Conservation (phyloP, 257 asterid species). For the Ilex aquifolium region DNA sequence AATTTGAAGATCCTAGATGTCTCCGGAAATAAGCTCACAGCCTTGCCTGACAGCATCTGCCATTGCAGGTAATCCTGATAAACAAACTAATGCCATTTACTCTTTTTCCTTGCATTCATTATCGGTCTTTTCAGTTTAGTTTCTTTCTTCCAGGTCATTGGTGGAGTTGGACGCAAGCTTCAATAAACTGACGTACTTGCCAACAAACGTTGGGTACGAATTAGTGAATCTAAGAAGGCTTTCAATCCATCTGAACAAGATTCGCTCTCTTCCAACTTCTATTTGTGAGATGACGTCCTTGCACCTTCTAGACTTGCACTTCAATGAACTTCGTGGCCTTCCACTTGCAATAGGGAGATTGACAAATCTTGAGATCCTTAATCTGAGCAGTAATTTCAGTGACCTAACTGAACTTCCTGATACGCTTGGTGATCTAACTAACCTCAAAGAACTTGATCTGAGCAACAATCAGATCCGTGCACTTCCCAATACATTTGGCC, state of each 20-base stretch:
- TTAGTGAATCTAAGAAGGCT: slow-evolving; percentile 47
- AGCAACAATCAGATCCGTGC: slow-evolving; percentile 62
- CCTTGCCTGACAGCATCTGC: slow-evolving; percentile 61
- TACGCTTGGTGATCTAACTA: slow-evolving; percentile 37
- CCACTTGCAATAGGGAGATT: slow-evolving; percentile 50
- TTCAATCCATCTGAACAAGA: slow-evolving; percentile 39
- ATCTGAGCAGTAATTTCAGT: slow-evolving; percentile 56
- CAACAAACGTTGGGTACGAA: slow-evolving; percentile 50
- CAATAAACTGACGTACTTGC: slow-evolving; percentile 46
- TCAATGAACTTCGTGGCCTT: slow-evolving; percentile 45
- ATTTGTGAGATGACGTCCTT: slow-evolving; percentile 57
- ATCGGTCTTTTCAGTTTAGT: not conserved
- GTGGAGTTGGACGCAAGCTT: slow-evolving; percentile 61
- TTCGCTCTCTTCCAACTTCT: slow-evolving; percentile 50
- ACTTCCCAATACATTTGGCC: slow-evolving; percentile 40
- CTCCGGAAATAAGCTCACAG: slow-evolving; percentile 47
- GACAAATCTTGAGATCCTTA: slow-evolving; percentile 43
- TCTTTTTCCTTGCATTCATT: not conserved
- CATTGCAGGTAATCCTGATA: slow-evolving; percentile 44
- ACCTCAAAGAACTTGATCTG: slow-evolving; percentile 54
- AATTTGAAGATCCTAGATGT: slow-evolving; percentile 47
- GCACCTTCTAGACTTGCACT: slow-evolving; percentile 45
- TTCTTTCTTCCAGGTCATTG: slow-evolving; percentile 35
- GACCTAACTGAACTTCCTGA: slow-evolving; percentile 51
- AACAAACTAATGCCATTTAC: not conserved